A percentile compares a stretch with the other conserved stretches of the same genome.
These are phyloP conservation scores for Diplocarpon mali DNA, from an alignment of 2,329 filamentous ascomycete species.

Conservation along the genomic window DNA sequence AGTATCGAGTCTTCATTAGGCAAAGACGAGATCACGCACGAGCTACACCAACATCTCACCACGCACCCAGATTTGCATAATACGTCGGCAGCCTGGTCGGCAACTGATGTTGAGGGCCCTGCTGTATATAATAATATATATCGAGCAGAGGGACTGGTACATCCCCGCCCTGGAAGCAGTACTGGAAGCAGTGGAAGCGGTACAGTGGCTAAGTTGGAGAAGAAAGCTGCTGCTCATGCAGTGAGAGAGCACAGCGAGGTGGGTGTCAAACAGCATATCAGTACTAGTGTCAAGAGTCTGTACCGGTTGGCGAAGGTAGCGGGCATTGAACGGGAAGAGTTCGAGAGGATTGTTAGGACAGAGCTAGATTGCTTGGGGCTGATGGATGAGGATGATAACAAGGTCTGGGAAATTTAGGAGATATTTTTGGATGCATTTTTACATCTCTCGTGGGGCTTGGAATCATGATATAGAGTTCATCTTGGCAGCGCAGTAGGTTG, in stretches of 20 bases:
- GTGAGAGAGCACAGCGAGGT: slow-evolving; percentile 53
- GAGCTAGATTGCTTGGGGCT: slow-evolving; percentile 61
- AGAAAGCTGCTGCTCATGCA: slow-evolving; percentile 40
- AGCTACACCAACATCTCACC: slow-evolving; percentile 20
- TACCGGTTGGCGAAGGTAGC: slow-evolving; percentile 58
- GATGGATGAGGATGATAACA: slow-evolving; percentile 43
- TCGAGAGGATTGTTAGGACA: slow-evolving; percentile 57
- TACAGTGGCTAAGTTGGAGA: slow-evolving; percentile 46
- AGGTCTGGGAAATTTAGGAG: not conserved
- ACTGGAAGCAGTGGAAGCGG: slow-evolving; percentile 44
- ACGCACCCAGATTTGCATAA: slow-evolving; percentile 10
- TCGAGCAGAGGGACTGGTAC: slow-evolving; percentile 29
- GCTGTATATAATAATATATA: slow-evolving; percentile 1
- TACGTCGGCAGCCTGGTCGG: slow-evolving; percentile 4
- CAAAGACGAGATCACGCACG: slow-evolving; percentile 29
- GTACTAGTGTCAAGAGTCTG: slow-evolving; percentile 65
- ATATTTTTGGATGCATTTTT: not conserved
- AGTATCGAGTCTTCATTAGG: slow-evolving; percentile 35
- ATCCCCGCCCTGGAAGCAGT: slow-evolving; percentile 49
- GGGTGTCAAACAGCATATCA: slow-evolving; percentile 69
- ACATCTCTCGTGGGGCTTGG: not conserved
- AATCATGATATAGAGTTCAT: not conserved
- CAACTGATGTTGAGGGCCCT: not conserved
- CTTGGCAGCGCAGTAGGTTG: too few species aligned
- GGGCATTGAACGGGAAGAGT: slow-evolving; percentile 65